Evolutionary conservation across 495 filamentous ascomycete species (phyloP), one percentile per base, ranked within the genome.

Genomic region (Neurospora sp.): DNA sequence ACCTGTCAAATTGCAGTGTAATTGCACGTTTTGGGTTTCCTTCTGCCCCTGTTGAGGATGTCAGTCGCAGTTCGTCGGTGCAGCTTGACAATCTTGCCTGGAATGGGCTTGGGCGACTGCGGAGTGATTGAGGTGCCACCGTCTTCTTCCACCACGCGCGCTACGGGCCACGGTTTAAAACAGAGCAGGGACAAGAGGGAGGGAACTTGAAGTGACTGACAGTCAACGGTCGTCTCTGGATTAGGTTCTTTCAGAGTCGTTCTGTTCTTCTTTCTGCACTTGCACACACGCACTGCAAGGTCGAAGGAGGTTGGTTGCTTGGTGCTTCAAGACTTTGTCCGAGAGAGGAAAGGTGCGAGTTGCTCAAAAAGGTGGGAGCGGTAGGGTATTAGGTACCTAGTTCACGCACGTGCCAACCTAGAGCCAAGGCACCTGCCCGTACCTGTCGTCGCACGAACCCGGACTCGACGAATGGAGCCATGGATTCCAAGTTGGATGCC

Each of bases 71-170:
- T 16, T 61, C 48, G 27, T 65, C 59, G 72, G 73, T 72, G 73
- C 74, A 71, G 76, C 77, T 82, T 73, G 83, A 84, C 83, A 83
- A 65, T 65, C 53, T 65, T 65, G 53, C 53, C 53, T 65, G 22
- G 85, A 87, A 86, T 80, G 81, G 85, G 86, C 80, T 85, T 86
- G 85, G 53, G 86, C 83, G 80, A 86, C 81, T 86, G 85, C 81
- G 85, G 85, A 82, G 88, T 86, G 81, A 79, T 83, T 84, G 85
- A 88, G 81, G 84, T 85, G 83, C 81, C 83, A 65, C 53, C 27
- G 53, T 65, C 27, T 14, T 35, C 53, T 65, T 35, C 5, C 27
- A 35, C 27, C 53, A 85, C 82, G 79, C 80, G 78, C 80, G 76
- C 80, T 83, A 81, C 81, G 77, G 82, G 82, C 81, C 79, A 65